Base-by-base conservation (phyloP, 805 yeast genomes). In the Suhomyces vadensis region DNA sequence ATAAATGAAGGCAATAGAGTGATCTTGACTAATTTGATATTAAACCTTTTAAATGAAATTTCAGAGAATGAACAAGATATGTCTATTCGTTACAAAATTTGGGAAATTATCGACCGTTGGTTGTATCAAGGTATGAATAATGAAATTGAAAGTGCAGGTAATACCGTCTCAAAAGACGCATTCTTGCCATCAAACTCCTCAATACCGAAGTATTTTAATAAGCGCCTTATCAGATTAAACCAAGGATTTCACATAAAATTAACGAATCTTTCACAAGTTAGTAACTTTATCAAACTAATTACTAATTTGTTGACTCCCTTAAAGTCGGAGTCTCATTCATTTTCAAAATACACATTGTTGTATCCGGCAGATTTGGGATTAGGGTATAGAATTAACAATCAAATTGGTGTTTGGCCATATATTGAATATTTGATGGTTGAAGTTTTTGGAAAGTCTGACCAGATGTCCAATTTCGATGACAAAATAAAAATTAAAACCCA, bases 341-440 rank as follows among this genome's bases (percentile, higher is more conserved):
- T 74, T 36, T 27, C 49, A 4, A 45, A 46, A 21, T 74, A 78
- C 25, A 43, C 55, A 4, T 56, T 82, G 10, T 71, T 80, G 9
- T 85, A 73, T 54, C 96, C 96, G 0, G 53, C 68, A 5, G 79
- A 75, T 41, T 60, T 89, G 21, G 96, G 96, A 0, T 58, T 60
- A 2, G 69, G 71, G 0, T 77, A 81, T 50, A 74, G 95, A 53
- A 38, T 48, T 26, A 58, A 63, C 41, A 77, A 60, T 36, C 58
- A 69, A 24, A 61, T 72, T 13, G 96, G 96, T 2, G 63, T 89
- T 5, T 80, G 90, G 79, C 89, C 94, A 2, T 92, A 91, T 54
- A 60, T 87, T 42, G 92, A 88, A 42, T 89, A 79, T 53, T 59
- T 90, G 10, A 56, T 86, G n/a, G 65, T 75, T 9, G 86, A 85